Evolutionary conservation across 441 rosid genomes (phyloP).

Genomic region (Adansonia rubrostipa): DNA sequence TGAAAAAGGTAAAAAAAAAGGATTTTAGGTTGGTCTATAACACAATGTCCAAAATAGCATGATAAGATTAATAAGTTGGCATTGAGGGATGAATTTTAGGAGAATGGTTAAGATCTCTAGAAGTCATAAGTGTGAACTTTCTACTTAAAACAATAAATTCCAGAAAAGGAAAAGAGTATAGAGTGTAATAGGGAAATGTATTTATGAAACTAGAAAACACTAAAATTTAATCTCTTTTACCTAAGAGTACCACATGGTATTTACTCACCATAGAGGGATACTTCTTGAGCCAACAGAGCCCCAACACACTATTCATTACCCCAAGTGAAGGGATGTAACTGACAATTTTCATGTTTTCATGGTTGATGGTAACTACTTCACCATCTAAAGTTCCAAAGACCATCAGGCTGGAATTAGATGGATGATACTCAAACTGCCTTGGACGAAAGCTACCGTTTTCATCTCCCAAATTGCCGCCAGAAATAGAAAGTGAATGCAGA

Average conservation of each 20-base stretch:
- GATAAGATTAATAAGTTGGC: background rate
- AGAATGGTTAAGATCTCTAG: conserved; percentile 9
- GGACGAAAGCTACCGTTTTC: conserved; percentile 65
- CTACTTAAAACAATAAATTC: background rate
- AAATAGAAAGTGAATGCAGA: conserved; percentile 63
- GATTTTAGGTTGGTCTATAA: background rate
- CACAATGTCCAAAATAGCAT: background rate
- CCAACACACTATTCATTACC: conserved; percentile 80
- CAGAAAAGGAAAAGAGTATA: background rate
- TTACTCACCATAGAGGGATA: conserved; percentile 77
- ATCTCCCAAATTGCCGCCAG: conserved; percentile 43
- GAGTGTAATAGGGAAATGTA: conserved; percentile 13
- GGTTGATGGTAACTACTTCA: conserved; percentile 85
- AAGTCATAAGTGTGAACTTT: background rate
- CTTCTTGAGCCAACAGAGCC: conserved; percentile 94
- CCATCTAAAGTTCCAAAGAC: conserved; percentile 94
- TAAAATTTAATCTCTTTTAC: background rate
- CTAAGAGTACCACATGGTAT: conserved; percentile 2
- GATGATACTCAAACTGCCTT: conserved; percentile 96
- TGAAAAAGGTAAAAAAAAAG: conserved; percentile 13
- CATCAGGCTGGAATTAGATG: conserved; percentile 71
- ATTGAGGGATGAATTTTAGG: background rate
- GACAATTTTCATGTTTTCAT: conserved; percentile 74
- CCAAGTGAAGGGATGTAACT: conserved; percentile 75
- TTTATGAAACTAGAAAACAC: conserved; percentile 20